Evolutionary conservation across 257 asterid species (phyloP).

Genomic region (Dorcoceras hygrometricum): DNA sequence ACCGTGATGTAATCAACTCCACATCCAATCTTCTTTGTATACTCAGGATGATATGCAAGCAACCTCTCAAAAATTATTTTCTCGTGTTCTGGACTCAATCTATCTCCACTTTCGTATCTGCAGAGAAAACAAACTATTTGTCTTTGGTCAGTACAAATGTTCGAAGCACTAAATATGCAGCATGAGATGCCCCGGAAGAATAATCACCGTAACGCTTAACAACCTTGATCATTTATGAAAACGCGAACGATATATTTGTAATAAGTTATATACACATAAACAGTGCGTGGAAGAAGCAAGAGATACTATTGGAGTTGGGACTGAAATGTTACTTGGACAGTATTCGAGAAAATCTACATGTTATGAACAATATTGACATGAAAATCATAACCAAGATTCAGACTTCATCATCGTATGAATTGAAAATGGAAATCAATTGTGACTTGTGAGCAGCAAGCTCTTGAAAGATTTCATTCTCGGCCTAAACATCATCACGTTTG

Average conservation of each 20-base stretch:
- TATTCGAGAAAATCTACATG: background rate
- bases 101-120: conserved; percentile 80
- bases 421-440: conserved; percentile 13
- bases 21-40: conserved; percentile 40
- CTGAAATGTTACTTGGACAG: background rate
- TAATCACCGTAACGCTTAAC: background rate
- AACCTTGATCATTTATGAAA: conserved; percentile 4
- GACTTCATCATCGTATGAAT: background rate
- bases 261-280: conserved; percentile 8
- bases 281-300: background rate
- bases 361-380: too few relatives aligned
- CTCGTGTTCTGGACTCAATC: conserved; percentile 80
- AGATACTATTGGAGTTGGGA: background rate
- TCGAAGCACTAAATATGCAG: background rate
- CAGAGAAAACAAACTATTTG: conserved; percentile 18
- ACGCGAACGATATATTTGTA: background rate
- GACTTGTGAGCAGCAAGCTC: background rate
- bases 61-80: conserved; percentile 67
- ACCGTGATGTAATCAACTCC: conserved; percentile 46
- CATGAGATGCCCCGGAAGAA: background rate
- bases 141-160: conserved; percentile 4
- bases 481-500: background rate
- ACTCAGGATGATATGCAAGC: conserved; percentile 52
- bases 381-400: background rate
- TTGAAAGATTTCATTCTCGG: background rate